Evolutionary conservation across 2,329 filamentous ascomycete genomes (phyloP).

Genomic region (Mycosphaerelloides madeirae): DNA sequence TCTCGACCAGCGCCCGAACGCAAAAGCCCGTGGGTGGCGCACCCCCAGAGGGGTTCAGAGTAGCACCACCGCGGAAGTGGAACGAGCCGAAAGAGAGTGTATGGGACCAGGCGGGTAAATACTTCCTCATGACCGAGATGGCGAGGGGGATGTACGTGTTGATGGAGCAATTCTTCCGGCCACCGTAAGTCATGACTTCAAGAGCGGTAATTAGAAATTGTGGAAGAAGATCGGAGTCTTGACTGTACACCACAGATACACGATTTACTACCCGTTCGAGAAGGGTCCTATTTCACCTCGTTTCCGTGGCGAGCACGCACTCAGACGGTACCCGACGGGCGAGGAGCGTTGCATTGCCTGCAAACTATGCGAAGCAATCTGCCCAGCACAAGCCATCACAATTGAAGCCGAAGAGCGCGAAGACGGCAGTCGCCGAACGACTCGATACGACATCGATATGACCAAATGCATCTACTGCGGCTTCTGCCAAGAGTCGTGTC

Average conservation of each 20-base stretch:
- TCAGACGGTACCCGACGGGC: conserved; percentile 91
- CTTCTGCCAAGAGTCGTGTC: conserved; percentile 98
- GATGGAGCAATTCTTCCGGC: conserved; percentile 96
- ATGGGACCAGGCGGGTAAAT: conserved; percentile 81
- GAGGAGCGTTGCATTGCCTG: conserved; percentile 99
- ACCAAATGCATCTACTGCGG: conserved; percentile 99
- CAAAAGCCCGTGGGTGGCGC: conserved; percentile 47
- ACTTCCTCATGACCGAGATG: conserved; percentile 95
- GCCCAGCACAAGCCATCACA: conserved; percentile 95
- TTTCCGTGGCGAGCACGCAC: conserved; percentile 96
- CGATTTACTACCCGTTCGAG: conserved; percentile 97
- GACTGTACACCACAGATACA: conserved; percentile 62
- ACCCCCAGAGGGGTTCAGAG: conserved; percentile 75
- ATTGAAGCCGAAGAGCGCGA: conserved; percentile 98
- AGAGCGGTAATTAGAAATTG: no score
- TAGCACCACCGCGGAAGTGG: conserved; percentile 70
- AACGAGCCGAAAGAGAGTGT: conserved; percentile 72
- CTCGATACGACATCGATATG: conserved; percentile 99
- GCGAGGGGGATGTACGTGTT: conserved; percentile 95
- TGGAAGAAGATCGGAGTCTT: neutral
- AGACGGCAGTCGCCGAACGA: conserved; percentile 90
- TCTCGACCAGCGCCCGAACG: conserved; percentile 60
- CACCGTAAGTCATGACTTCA: conserved; percentile 69
- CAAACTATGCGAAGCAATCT: conserved; percentile 98
- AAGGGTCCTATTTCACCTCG: conserved; percentile 97